These are phyloP conservation scores for Neurospora tetrasperma DNA, from an alignment of 495 filamentous ascomycete species.

Conservation along the genomic window DNA sequence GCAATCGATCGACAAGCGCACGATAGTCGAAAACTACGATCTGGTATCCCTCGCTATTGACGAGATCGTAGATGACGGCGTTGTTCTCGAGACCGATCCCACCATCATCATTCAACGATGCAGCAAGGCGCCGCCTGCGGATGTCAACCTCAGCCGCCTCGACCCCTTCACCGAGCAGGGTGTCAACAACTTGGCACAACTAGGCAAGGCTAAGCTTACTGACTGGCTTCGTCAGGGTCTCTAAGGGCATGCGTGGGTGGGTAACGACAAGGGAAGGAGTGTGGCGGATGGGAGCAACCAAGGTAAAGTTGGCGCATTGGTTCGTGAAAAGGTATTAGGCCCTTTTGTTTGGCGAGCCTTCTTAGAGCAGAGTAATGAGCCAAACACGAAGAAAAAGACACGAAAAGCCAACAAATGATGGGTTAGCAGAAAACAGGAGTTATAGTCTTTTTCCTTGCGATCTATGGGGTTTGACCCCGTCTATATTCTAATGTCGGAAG, in stretches of 20 bases:
- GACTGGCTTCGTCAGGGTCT: constrained; percentile 81
- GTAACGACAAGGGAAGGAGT: neutral
- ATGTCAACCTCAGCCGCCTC: constrained; percentile 83
- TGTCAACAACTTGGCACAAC: constrained; percentile 86
- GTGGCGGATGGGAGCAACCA: neutral
- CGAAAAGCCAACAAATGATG: neutral
- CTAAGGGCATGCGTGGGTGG: constrained; percentile 19
- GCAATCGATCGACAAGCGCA: constrained; percentile 92
- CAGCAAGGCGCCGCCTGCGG: constrained; percentile 82
- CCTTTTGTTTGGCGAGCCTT: neutral
- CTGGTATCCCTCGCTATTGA: constrained; percentile 82
- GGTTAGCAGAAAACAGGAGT: constrained; percentile 1
- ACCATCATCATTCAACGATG: constrained; percentile 84
- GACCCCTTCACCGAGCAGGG: constrained; percentile 89
- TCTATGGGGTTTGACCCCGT: constrained; percentile 4
- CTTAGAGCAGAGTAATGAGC: constrained; percentile 1
- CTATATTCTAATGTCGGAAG: constrained; percentile 44
- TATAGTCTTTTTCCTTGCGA: constrained; percentile 11
- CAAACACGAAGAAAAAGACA: neutral
- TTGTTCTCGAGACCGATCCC: constrained; percentile 93
- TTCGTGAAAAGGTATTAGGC: neutral
- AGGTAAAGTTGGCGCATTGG: neutral
- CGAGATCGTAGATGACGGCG: constrained; percentile 92
- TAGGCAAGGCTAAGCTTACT: constrained; percentile 83
- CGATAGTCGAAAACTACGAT: constrained; percentile 97